Evolutionary conservation across 768 basidiomycete genomes (phyloP).

Genomic region (Pisolithus sp.): DNA sequence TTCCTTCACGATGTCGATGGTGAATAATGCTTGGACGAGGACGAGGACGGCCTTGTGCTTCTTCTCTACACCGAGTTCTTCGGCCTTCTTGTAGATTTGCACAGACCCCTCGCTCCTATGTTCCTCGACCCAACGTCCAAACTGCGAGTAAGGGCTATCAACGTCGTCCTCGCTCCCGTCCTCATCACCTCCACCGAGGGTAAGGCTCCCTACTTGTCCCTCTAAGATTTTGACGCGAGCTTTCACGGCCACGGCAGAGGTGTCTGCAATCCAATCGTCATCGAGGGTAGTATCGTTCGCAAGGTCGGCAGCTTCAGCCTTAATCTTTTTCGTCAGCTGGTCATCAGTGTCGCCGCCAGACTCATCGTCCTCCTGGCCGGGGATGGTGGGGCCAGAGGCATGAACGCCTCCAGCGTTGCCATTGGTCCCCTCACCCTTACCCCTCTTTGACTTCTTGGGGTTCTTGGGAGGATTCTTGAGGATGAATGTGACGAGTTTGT

Average conservation of each 20-base stretch:
- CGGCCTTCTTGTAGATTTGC: slow-evolving; percentile 80
- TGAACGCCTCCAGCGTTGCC: slow-evolving; percentile 43
- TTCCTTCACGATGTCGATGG: slow-evolving; percentile 59
- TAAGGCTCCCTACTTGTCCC: slow-evolving; percentile 44
- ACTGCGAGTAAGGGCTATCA: slow-evolving; percentile 78
- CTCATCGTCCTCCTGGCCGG: slow-evolving; percentile 38
- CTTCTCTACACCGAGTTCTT: slow-evolving; percentile 88
- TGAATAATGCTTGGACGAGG: slow-evolving; percentile 80
- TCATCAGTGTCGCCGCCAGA: slow-evolving; percentile 74
- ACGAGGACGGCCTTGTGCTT: slow-evolving; percentile 88
- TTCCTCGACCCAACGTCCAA: slow-evolving; percentile 83
- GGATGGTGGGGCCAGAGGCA: slow-evolving; percentile 32
- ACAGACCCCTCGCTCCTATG: slow-evolving; percentile 47
- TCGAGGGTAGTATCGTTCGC: slow-evolving; percentile 54
- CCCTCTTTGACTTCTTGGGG: slow-evolving; percentile 58
- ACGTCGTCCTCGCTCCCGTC: slow-evolving; percentile 85
- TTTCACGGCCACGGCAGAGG: slow-evolving; percentile 82
- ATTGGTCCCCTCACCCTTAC: slow-evolving; percentile 45
- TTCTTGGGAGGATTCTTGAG: slow-evolving; percentile 95
- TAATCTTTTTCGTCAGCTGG: slow-evolving; percentile 84
- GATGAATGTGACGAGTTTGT: slow-evolving; percentile 95
- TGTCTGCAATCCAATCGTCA: slow-evolving; percentile 91
- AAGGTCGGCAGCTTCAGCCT: slow-evolving; percentile 79
- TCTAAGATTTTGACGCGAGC: slow-evolving; percentile 73
- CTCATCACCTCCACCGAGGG: slow-evolving; percentile 56